Evolutionary conservation across 2,329 filamentous ascomycete species (phyloP).

Genomic region (Alternaria solani): DNA sequence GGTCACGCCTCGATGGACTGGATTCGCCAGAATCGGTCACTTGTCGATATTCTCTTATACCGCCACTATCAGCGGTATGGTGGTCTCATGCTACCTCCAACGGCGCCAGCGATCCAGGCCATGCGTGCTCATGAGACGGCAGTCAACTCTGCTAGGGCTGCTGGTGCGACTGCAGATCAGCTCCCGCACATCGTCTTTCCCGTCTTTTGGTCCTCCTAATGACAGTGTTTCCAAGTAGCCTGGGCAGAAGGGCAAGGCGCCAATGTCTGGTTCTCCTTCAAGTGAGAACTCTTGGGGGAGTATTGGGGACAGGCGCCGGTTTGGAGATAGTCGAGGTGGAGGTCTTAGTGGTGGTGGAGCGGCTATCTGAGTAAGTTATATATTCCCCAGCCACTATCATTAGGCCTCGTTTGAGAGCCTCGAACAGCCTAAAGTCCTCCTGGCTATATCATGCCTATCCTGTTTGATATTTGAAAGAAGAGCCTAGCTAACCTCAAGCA

Average conservation of each 20-base stretch:
- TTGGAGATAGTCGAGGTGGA: background rate
- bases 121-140: background rate
- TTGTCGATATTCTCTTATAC: conserved; percentile 14
- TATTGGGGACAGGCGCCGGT: background rate
- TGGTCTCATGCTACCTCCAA: conserved; percentile 16
- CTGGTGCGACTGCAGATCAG: background rate
- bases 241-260: background rate
- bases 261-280: background rate
- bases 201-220: background rate
- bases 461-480: background rate
- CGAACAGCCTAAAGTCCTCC: background rate
- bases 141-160: background rate
- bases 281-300: background rate
- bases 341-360: background rate
- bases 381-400: background rate
- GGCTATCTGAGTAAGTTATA: background rate
- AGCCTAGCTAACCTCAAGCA: background rate
- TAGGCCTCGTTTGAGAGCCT: background rate
- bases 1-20: conserved; percentile 10
- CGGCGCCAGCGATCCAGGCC: background rate
- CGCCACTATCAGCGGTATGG: conserved; percentile 19
- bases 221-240: background rate
- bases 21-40: conserved; percentile 9
- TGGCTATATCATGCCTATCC: background rate
- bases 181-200: background rate